Percentiles rank a stretch among this genome's conserved stretches.
Evolutionary conservation across 1,284 basidiomycete genomes (phyloP).

Genomic region (Rugosomyces carneus): DNA sequence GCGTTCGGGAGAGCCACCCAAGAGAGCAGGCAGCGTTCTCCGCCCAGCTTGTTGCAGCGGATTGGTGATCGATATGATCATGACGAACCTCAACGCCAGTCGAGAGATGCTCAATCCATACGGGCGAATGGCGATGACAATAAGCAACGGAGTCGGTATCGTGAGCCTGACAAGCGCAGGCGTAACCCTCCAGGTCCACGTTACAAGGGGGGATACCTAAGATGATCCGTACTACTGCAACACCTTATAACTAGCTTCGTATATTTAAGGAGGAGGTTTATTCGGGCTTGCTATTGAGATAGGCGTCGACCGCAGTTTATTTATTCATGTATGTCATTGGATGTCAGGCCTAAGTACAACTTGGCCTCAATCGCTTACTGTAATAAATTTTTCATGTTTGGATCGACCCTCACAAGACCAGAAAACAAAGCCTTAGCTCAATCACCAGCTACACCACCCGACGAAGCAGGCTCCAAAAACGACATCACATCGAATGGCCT

Average conservation of each 20-base stretch:
- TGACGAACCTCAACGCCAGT: constrained; percentile 7
- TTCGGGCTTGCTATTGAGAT: no score
- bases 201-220: constrained; percentile 47
- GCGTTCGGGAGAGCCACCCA: constrained; percentile 32
- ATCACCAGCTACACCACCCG: constrained; percentile 1
- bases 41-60: constrained; percentile 22
- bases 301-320: no score
- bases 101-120: constrained; percentile 4
- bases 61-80: constrained; percentile 15
- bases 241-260: not conserved
- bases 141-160: constrained; percentile 10
- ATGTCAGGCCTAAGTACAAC: no score
- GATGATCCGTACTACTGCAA: constrained; percentile 20
- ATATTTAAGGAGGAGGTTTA: no score
- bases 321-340: no score
- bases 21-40: constrained; percentile 17
- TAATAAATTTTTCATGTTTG: no score
- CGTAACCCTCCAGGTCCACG: constrained; percentile 28
- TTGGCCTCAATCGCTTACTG: no score
- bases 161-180: constrained; percentile 19
- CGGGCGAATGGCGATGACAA: no score
- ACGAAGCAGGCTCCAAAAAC: constrained; percentile 2
- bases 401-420: no score
- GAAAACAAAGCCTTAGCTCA: no score
- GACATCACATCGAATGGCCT: not conserved